Evolutionary conservation across 2,329 filamentous ascomycete genomes (phyloP).

Genomic region (Phyllosticta capitalensis): DNA sequence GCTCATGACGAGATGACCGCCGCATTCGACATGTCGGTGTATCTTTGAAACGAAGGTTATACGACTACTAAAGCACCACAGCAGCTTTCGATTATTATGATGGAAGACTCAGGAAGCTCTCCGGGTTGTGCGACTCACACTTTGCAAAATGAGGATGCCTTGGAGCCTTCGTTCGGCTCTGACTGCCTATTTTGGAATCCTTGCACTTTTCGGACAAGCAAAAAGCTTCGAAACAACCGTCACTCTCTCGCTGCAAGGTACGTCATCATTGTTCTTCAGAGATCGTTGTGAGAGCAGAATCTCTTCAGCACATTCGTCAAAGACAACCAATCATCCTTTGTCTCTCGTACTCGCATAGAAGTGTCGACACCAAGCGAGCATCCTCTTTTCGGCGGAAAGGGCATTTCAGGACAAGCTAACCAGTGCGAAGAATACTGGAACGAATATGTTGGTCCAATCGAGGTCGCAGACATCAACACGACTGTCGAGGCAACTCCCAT

Average conservation of each 20-base stretch:
- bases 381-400: not conserved
- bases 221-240: not conserved
- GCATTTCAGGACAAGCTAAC: not conserved
- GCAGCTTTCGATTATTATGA: not conserved
- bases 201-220: not conserved
- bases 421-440: conserved; percentile 12
- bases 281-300: not conserved
- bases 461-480: conserved; percentile 15
- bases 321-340: not conserved
- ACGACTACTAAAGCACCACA: not conserved
- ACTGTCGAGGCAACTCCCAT: conserved; percentile 21
- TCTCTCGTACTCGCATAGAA: not conserved
- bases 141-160: not conserved
- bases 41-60: not conserved
- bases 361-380: not conserved
- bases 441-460: conserved; percentile 15
- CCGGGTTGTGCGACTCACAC: not conserved
- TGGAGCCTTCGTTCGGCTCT: not conserved
- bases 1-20: not conserved
- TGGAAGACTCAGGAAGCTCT: not conserved
- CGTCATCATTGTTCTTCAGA: not conserved
- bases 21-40: not conserved
- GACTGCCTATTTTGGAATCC: not conserved
- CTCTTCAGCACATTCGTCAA: not conserved
- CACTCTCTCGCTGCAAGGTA: not conserved